These are phyloP conservation scores for Keithomyces neogunnii DNA, from an alignment of 2,329 filamentous ascomycete genomes.

Conservation along the genomic window DNA sequence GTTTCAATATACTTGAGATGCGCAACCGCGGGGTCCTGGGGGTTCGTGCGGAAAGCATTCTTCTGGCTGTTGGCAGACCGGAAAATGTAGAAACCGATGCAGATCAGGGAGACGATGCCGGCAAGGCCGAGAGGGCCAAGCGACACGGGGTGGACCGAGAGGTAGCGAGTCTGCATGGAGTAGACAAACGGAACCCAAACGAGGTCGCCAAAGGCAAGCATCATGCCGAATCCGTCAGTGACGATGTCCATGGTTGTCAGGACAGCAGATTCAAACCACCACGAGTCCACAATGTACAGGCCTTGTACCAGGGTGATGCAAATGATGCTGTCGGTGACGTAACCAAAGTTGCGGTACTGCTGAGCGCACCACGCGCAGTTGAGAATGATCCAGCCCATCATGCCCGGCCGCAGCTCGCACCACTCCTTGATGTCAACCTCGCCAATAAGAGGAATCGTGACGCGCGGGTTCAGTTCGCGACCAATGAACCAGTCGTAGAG, in stretches of 20 bases:
- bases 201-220: slow-evolving; percentile 88
- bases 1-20: slow-evolving; percentile 85
- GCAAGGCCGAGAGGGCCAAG: slow-evolving; percentile 61
- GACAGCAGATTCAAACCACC: slow-evolving; percentile 81
- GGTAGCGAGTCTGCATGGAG: slow-evolving; percentile 74
- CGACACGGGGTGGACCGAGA: slow-evolving; percentile 72
- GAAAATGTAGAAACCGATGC: slow-evolving; percentile 81
- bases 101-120: slow-evolving; percentile 58
- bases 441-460: slow-evolving; percentile 69
- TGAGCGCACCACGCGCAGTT: slow-evolving; percentile 78
- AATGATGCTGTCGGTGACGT: slow-evolving; percentile 76
- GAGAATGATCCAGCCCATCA: slow-evolving; percentile 81
- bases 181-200: slow-evolving; percentile 92
- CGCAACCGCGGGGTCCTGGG: slow-evolving; percentile 66
- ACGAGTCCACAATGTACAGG: slow-evolving; percentile 75
- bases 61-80: slow-evolving; percentile 91
- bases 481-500: slow-evolving; percentile 97
- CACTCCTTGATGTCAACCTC: slow-evolving; percentile 87
- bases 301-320: slow-evolving; percentile 70
- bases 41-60: slow-evolving; percentile 86
- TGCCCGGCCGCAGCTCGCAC: slow-evolving; percentile 82
- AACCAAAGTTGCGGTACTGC: slow-evolving; percentile 79
- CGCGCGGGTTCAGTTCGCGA: slow-evolving; percentile 84
- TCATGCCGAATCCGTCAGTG: slow-evolving; percentile 88
- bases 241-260: slow-evolving; percentile 93